Evolutionary conservation across 139 green algal genomes (phyloP).

Genomic region (Asterochloris sp.): DNA sequence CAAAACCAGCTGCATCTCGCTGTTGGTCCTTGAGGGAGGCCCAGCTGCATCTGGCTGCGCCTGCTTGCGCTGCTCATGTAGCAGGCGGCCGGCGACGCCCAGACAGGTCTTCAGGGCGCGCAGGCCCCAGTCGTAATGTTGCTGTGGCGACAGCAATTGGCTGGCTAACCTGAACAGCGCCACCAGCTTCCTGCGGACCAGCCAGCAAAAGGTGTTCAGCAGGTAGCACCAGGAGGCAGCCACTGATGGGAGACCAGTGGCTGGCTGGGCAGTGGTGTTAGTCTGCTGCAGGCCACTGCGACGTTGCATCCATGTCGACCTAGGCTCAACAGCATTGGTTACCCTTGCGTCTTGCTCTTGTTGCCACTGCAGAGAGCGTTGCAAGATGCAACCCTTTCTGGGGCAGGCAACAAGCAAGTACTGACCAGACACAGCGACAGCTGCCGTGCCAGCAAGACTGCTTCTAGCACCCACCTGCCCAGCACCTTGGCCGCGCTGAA

Average conservation of each 20-base stretch:
- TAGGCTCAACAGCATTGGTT: no score
- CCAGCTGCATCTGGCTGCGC: constrained; percentile 66
- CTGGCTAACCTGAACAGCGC: constrained; percentile 86
- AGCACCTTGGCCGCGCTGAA: constrained; percentile 52
- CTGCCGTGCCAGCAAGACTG: no score
- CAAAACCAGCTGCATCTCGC: constrained; percentile 62
- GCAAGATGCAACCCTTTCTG: neutral
- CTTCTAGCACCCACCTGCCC: constrained; percentile 17
- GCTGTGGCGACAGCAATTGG: constrained; percentile 82
- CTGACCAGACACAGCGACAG: no score
- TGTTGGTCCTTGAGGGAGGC: constrained; percentile 52
- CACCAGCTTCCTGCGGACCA: constrained; percentile 77
- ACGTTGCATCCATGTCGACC: no score
- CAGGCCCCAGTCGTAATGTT: constrained; percentile 85
- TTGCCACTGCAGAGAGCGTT: neutral
- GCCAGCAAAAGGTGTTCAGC: neutral
- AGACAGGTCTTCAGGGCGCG: constrained; percentile 84
- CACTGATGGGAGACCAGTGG: no score
- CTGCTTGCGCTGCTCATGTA: constrained; percentile 63
- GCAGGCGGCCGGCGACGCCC: constrained; percentile 76
- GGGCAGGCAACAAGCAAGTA: no score
- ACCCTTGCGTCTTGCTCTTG: no score
- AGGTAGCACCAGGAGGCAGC: no score
- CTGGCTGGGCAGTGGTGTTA: neutral
- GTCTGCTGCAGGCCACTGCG: neutral